phyloP scores from a whole-genome alignment of 1,284 basidiomycete species.

The Kwoniella shivajii region DNA sequence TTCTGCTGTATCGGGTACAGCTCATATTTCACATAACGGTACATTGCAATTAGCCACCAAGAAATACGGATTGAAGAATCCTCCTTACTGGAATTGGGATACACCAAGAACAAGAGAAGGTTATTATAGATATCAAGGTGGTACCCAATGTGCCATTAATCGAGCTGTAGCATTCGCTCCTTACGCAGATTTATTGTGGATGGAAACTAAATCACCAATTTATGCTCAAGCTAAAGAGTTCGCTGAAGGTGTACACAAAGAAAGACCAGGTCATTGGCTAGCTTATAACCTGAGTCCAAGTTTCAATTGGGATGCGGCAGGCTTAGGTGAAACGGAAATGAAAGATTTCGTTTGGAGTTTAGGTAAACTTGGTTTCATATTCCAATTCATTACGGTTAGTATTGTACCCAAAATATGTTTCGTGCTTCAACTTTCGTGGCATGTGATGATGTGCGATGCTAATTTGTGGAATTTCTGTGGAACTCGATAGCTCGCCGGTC shows the following conservation, averaged over 20 bases:
- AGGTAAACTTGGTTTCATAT: conserved; percentile 57
- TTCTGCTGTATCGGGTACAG: conserved; percentile 32
- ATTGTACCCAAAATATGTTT: too few relatives aligned
- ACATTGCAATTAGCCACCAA: conserved; percentile 77
- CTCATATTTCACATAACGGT: conserved; percentile 66
- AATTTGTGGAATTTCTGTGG: background rate
- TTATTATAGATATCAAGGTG: conserved; percentile 90
- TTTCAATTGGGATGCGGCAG: conserved; percentile 85
- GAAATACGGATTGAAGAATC: conserved; percentile 71
- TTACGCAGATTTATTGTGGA: conserved; percentile 90
- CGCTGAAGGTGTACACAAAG: conserved; percentile 79
- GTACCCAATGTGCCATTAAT: conserved; percentile 90
- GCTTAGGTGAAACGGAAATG: conserved; percentile 83
- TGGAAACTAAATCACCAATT: conserved; percentile 99
- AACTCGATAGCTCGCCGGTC: conserved; percentile 74
- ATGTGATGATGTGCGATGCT: conserved; percentile 3
- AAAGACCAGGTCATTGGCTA: conserved; percentile 83
- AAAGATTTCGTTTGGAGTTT: conserved; percentile 84
- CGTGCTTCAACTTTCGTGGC: background rate
- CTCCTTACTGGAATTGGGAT: conserved; percentile 85
- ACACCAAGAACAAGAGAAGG: conserved; percentile 91
- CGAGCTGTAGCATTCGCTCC: conserved; percentile 91
- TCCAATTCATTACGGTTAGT: conserved; percentile 97
- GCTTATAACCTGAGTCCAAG: conserved; percentile 92
- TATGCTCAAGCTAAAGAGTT: conserved; percentile 91